These are phyloP conservation scores for Groenewaldozyma sp. DNA, from an alignment of 1,139 yeast genomes.

Conservation along the genomic window DNA sequence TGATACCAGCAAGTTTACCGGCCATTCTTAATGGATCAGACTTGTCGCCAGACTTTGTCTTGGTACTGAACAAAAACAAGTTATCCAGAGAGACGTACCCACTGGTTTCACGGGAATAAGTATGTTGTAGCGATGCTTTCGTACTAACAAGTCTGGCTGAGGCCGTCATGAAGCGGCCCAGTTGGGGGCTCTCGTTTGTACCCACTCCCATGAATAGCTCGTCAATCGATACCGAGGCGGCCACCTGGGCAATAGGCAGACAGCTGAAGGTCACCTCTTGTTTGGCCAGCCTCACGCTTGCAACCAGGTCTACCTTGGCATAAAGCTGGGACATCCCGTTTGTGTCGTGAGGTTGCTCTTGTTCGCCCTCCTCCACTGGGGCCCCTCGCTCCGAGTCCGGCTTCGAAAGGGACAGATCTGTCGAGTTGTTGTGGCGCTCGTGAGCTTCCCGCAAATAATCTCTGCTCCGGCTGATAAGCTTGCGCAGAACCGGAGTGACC, in stretches of 20 bases:
- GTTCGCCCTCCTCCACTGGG: not conserved
- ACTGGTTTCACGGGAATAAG: slow-evolving; percentile 82
- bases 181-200: slow-evolving; percentile 34
- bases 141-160: slow-evolving; percentile 23
- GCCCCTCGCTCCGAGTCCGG: not conserved
- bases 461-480: slow-evolving; percentile 29
- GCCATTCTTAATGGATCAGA: slow-evolving; percentile 32
- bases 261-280: slow-evolving; percentile 76
- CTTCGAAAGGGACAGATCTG: not conserved
- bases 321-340: slow-evolving; percentile 16
- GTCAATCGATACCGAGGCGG: slow-evolving; percentile 69
- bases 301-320: slow-evolving; percentile 49
- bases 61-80: slow-evolving; percentile 33
- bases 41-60: slow-evolving; percentile 10
- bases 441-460: slow-evolving; percentile 10
- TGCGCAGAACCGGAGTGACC: slow-evolving; percentile 71
- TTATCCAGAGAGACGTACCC: slow-evolving; percentile 58
- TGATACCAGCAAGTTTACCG: slow-evolving; percentile 47
- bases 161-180: slow-evolving; percentile 36
- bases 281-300: slow-evolving; percentile 56
- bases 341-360: slow-evolving; percentile 5
- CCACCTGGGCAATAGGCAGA: slow-evolving; percentile 88
- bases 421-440: slow-evolving; percentile 4
- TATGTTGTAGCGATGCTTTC: slow-evolving; percentile 68
- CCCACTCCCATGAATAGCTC: slow-evolving; percentile 52